Evolutionary conservation across 805 yeast species (phyloP), one percentile per base, ranked within the genome.

Genomic region (Hagleromyces aurorensis): DNA sequence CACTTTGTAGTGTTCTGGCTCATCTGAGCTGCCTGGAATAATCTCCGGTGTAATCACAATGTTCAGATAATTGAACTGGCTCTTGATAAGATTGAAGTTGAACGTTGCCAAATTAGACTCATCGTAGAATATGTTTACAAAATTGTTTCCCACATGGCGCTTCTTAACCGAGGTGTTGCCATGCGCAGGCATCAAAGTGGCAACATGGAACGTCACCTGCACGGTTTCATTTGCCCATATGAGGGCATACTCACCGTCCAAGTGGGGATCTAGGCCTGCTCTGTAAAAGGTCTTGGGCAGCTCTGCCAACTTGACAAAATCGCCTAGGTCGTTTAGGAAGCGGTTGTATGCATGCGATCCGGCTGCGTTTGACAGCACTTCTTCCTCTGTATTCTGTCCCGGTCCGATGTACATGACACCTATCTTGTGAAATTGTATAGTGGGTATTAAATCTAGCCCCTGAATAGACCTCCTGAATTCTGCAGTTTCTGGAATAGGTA

Each of bases 131-230:
- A 85, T 72, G 47, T 78, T 81, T 33, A 85, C 91, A 52, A 74
- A 77, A 49, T 84, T 71, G 57, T 85, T 85, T 6, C 96, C 96
- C 39, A 85, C 79, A 50, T 85, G 96, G 32, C 86, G 61, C 55
- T 85, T 85, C 56, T 84, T 85, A 51, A 67, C 49, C 10, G 75
- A 67, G 40, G 77, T 79, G 3, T 45, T 53, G 13, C 30, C 36
- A 21, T 40, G 43, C 28, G 66, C 62, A 3, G 87, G 85, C 94
- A 85, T 85, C 68, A 85, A 55, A 0, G 94, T 82, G 2, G 86
- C 76, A 7, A 82, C 70, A 50, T 85, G 95, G 53, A 72, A 85
- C 7, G 83, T 69, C 23, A 83, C 57, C 45, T 84, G 94, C 1
- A 75, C 64, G 19, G 72, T 70, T 48, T 78, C 75, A 40, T 79